phyloP scores from a whole-genome alignment of 345 rosid species.

The Melaleuca alternifolia region DNA sequence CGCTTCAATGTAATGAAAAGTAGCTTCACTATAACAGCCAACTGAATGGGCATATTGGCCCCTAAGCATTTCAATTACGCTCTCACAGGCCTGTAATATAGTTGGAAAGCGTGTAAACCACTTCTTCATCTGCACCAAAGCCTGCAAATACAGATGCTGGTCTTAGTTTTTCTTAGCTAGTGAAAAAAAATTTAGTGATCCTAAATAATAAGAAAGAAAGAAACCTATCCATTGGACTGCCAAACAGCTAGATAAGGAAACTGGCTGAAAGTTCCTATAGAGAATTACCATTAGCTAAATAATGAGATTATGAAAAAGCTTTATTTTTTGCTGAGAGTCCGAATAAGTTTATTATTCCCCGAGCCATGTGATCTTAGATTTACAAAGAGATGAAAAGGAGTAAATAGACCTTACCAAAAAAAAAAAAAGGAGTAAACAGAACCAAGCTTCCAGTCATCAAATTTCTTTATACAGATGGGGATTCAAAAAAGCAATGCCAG shows the following conservation, averaged over 20 bases:
- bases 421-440: neutral
- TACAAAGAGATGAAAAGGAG: neutral
- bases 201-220: neutral
- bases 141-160: slow-evolving; percentile 34
- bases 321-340: neutral
- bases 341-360: neutral
- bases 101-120: slow-evolving; percentile 89
- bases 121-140: slow-evolving; percentile 78
- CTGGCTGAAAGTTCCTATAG: neutral
- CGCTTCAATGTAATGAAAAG: slow-evolving; percentile 87
- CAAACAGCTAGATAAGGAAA: neutral
- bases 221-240: neutral
- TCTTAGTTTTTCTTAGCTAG: neutral
- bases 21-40: slow-evolving; percentile 90
- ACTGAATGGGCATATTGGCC: slow-evolving; percentile 97
- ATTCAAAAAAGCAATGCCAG: neutral
- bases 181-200: neutral
- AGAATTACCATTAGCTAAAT: neutral
- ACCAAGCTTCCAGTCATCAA: neutral
- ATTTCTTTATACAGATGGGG: neutral
- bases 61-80: slow-evolving; percentile 91
- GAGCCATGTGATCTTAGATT: neutral
- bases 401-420: too few relatives aligned
- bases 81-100: slow-evolving; percentile 84
- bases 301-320: neutral